Base-by-base conservation (phyloP, 2,329 filamentous ascomycete genomes). In the Fusarium sororula region DNA sequence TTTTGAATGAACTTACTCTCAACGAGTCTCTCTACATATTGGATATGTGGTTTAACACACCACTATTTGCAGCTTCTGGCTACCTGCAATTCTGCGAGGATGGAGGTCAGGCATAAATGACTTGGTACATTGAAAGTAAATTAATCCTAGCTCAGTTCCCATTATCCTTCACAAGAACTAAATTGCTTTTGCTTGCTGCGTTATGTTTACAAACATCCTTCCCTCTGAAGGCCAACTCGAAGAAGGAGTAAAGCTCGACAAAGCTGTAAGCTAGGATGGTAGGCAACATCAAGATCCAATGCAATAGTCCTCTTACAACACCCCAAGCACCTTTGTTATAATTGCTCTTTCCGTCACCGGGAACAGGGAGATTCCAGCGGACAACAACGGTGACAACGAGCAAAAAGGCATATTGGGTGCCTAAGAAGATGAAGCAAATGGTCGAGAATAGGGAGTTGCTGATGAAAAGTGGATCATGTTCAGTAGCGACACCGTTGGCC, bases 171-270 rank as follows among this genome's bases (percentile, higher is more conserved):
- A 47, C 15, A 2, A 73, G 51, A 10, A 73, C 65, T 4, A 73
- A 37, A 37, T 73, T 69, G 17, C 41, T 66, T 28, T 73, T 73
- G 10, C 26, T 73, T 22, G 69, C 70, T 41, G 70, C 69, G 39
- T 73, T 59, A 35, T 73, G 69, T 18, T 73, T 73, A 30, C 69
- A 73, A 32, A 66, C 69, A 39, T 56, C 30, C 51, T 73, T 73
- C 6, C 70, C 70, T 48, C 70, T 61, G 24, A 74, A 59, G 1
- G 70, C 66, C 26, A 74, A 22, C 26, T 74, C 70, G 6, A 74
- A 74, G n/a, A 74, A 74, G 6, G 71, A 74, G 50, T 58, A 74
- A 8, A 74, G 32, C 51, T 74, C 70, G 7, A 74, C 66, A 39
- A 71, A 62, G n/a, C 71, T 74, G 18, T 74, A 74, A 11, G 58